Evolutionary conservation across 2,329 filamentous ascomycete species (phyloP).

Genomic region (Fusarium sp.): DNA sequence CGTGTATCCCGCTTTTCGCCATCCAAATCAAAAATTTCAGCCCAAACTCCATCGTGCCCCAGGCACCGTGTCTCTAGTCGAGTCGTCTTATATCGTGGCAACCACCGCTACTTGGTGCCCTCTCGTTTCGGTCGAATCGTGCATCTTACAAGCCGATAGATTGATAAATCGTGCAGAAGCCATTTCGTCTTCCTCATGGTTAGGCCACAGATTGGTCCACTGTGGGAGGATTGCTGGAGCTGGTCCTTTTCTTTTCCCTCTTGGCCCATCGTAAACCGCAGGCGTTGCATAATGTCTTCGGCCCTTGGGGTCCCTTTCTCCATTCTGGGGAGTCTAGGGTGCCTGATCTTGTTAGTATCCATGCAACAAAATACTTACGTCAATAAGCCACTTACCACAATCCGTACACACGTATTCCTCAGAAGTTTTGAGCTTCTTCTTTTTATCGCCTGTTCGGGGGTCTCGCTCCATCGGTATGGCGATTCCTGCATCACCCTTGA

Average conservation of each 20-base stretch:
- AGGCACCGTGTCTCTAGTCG: constrained; percentile 20
- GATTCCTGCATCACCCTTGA: constrained; percentile 88
- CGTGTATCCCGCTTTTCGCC: constrained; percentile 43
- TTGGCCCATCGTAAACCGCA: constrained; percentile 83
- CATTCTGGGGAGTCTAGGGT: constrained; percentile 95
- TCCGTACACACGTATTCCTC: constrained; percentile 97
- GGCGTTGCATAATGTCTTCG: constrained; percentile 95
- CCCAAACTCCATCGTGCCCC: constrained; percentile 34
- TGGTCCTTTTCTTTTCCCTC: constrained; percentile 80
- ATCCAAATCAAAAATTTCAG: constrained; percentile 29
- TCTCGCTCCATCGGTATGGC: constrained; percentile 86
- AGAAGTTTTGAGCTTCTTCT: constrained; percentile 84
- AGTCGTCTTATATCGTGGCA: background rate
- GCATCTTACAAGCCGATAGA: constrained; percentile 3
- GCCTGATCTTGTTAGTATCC: constrained; percentile 55
- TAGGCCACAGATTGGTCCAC: constrained; percentile 44
- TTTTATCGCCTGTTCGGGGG: constrained; percentile 78
- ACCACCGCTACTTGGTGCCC: background rate
- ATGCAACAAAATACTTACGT: background rate
- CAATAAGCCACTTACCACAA: constrained; percentile 71
- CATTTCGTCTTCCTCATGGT: background rate
- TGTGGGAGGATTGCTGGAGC: constrained; percentile 32
- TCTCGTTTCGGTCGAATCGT: constrained; percentile 1
- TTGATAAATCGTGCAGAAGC: constrained; percentile 1
- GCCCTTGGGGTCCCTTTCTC: constrained; percentile 92